phyloP scores from a whole-genome alignment of 192 early-diverging fungal genomes.

The Mortierella claussenii region DNA sequence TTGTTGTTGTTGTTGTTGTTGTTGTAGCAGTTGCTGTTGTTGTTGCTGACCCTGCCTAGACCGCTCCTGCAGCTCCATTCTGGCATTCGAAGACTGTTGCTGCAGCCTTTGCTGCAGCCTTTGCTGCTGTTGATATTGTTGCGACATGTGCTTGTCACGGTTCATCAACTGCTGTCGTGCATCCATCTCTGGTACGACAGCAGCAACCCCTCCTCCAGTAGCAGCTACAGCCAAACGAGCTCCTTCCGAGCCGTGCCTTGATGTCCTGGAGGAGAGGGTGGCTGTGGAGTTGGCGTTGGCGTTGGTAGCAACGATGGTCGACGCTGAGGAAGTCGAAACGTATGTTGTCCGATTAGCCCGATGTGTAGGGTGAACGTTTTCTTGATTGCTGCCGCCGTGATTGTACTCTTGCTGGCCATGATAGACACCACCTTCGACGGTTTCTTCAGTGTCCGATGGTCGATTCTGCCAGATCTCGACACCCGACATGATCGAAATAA shows the following conservation, averaged over 20 bases:
- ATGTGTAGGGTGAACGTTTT: slow-evolving; percentile 15
- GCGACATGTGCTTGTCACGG: slow-evolving; percentile 17
- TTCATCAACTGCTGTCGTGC: slow-evolving; percentile 30
- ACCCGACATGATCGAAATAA: neutral
- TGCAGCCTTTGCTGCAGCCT: slow-evolving; percentile 9
- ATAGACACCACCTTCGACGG: neutral
- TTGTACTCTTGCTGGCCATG: neutral
- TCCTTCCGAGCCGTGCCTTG: too few relatives aligned
- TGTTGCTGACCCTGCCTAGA: neutral
- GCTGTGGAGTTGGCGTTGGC: neutral
- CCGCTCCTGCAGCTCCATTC: slow-evolving; percentile 5
- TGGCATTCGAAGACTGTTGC: neutral
- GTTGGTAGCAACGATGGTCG: neutral
- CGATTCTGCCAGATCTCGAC: neutral
- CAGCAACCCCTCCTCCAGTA: neutral
- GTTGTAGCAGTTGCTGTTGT: neutral
- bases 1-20: slow-evolving; percentile 5
- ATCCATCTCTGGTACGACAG: neutral
- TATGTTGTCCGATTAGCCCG: neutral
- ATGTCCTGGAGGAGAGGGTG: too few relatives aligned
- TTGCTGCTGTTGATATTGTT: slow-evolving; percentile 4
- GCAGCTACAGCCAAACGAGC: neutral
- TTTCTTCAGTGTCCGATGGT: neutral
- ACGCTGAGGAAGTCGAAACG: too few relatives aligned
- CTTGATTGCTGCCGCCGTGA: slow-evolving; percentile 4